Evolutionary conservation across 192 early-diverging fungal species (phyloP).

Genomic region (Fimicolochytrium jonesii): DNA sequence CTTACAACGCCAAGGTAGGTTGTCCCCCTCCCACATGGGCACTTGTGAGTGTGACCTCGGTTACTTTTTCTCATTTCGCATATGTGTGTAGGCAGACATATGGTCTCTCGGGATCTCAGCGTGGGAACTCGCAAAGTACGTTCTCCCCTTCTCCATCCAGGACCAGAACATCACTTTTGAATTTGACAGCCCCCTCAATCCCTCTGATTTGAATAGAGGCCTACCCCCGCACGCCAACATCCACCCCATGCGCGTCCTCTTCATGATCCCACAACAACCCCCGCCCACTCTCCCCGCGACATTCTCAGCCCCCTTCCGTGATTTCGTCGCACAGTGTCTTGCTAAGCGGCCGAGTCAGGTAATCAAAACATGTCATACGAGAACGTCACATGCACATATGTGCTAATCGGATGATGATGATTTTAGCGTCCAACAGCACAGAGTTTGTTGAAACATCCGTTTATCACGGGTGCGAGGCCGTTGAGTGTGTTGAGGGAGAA

Average conservation of each 20-base stretch:
- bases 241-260: slow-evolving; percentile 91
- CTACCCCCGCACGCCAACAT: slow-evolving; percentile 88
- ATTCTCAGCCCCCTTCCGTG: slow-evolving; percentile 73
- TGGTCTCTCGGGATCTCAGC: slow-evolving; percentile 93
- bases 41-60: no score
- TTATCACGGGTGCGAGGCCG: not conserved
- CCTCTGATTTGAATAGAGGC: no score
- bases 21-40: no score
- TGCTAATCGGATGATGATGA: not conserved
- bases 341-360: slow-evolving; percentile 65
- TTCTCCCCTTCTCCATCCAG: not conserved
- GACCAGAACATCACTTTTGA: not conserved
- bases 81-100: slow-evolving; percentile 70
- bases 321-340: slow-evolving; percentile 78
- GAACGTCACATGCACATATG: no score
- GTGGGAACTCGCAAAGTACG: slow-evolving; percentile 46
- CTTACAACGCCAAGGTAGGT: slow-evolving; percentile 57
- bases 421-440: slow-evolving; percentile 10
- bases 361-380: not conserved
- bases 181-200: not conserved
- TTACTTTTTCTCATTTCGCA: no score
- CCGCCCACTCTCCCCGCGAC: slow-evolving; percentile 66
- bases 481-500: not conserved
- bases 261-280: slow-evolving; percentile 82
- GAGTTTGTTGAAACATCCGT: slow-evolving; percentile 5